Base-by-base conservation (phyloP, 1,139 yeast species). In the Debaryomyces robertsiae region DNA sequence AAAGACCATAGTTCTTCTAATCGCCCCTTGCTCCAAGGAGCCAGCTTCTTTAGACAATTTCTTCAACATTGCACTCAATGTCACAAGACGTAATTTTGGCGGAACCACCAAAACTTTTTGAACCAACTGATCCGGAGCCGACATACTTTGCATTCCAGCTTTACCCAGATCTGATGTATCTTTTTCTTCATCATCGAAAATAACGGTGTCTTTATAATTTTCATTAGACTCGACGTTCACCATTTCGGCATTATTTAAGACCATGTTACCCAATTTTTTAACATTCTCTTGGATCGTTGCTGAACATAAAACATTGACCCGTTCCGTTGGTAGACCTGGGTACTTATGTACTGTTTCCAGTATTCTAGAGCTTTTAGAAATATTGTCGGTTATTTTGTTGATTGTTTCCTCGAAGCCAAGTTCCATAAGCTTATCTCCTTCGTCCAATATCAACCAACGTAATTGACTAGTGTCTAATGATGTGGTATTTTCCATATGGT, bases 321-420 rank as follows among this genome's bases (percentile, higher is more conserved):
- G 75, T 49, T 75, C 75, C 0, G 61, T 58, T 2, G 98, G 98
- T 45, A 91, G 72, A 2, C 72, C 69, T 29, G 78, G 79, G 62
- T 75, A 78, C 42, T 55, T 57, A 41, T 53, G 54, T 38, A 53
- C 48, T 29, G 74, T 68, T 25, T 73, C 69, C 31, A 60, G 51
- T 15, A 82, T 67, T 36, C 60, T 60, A 9, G 76, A 73, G 17
- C 59, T 60, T 31, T 63, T 63, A 22, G 81, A 75, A 38, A 89
- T 75, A 43, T 74, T 70, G 32, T 72, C 72, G 38, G 95, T 69
- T 47, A 93, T 90, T 46, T 84, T 80, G 17, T 88, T 74, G 45
- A 93, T 82, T 1, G 96, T 87, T 58, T 93, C 97, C 62, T 93
- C 97, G 57, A 93, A 93, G 1, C 98, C 98, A 44, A 93, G 73